Evolutionary conservation across 2,329 filamentous ascomycete species (phyloP).

Genomic region (Camillea tinctor): DNA sequence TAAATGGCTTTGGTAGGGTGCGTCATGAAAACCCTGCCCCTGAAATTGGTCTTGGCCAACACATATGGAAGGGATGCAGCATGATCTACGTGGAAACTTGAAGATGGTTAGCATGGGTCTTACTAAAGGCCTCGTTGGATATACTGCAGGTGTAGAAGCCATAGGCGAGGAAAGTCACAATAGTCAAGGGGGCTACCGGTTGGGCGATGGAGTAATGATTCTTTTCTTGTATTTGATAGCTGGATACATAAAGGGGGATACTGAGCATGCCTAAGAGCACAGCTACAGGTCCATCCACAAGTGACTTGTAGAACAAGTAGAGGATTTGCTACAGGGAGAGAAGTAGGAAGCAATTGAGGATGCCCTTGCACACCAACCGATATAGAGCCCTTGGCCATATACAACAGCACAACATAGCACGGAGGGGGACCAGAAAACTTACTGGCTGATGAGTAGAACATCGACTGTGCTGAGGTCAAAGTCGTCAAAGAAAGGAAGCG

Average conservation of each 20-base stretch:
- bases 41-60: conserved; percentile 96
- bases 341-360: conserved; percentile 1
- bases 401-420: conserved; percentile 9
- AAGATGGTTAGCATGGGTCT: conserved; percentile 15
- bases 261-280: conserved; percentile 6
- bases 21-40: conserved; percentile 96
- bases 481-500: conserved; percentile 95
- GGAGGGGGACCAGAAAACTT: conserved; percentile 51
- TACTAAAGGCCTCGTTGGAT: neutral
- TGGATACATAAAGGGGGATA: conserved; percentile 31
- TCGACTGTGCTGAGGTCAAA: conserved; percentile 98
- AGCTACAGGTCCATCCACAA: conserved; percentile 5
- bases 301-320: neutral
- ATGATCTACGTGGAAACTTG: conserved; percentile 96
- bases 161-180: conserved; percentile 17
- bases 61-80: conserved; percentile 98
- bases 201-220: conserved; percentile 28
- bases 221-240: conserved; percentile 43
- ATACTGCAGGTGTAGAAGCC: conserved; percentile 3
- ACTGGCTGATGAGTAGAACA: conserved; percentile 98
- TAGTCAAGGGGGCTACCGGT: conserved; percentile 28
- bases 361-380: conserved; percentile 21
- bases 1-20: conserved; percentile 99
- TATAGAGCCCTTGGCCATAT: conserved; percentile 23
- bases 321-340: neutral